Percentiles rank a stretch among this genome's conserved stretches.
These are phyloP conservation scores for Trichocladium uniseriatum DNA, from an alignment of 495 filamentous ascomycete genomes.

Conservation along the genomic window DNA sequence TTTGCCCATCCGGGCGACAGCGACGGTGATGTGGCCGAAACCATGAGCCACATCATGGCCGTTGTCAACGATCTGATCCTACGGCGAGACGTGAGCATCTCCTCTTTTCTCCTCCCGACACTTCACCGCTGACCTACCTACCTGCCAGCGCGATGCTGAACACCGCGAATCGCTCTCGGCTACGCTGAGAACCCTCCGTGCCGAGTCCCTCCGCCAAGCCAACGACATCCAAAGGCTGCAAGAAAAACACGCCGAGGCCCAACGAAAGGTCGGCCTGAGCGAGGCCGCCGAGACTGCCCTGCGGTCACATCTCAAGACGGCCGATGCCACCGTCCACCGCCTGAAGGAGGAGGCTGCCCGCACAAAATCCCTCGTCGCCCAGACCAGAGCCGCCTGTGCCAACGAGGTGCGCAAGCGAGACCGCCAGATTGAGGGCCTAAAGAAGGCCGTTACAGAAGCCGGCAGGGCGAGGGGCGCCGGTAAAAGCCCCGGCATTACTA, in stretches of 20 bases:
- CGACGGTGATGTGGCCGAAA: conserved; percentile 53
- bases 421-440: conserved; percentile 76
- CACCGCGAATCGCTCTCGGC: conserved; percentile 71
- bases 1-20: conserved; percentile 67
- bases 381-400: conserved; percentile 77
- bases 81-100: conserved; percentile 62
- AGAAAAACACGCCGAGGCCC: conserved; percentile 59
- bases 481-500: conserved; percentile 42
- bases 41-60: conserved; percentile 81
- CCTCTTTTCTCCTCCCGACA: not conserved
- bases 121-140: conserved; percentile 8
- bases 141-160: conserved; percentile 69
- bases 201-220: conserved; percentile 59
- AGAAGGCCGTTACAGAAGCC: conserved; percentile 58
- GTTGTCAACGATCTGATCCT: conserved; percentile 84
- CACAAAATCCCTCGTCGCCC: conserved; percentile 64
- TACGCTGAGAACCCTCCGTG: conserved; percentile 66
- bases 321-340: conserved; percentile 57
- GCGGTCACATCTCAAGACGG: conserved; percentile 55
- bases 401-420: conserved; percentile 91
- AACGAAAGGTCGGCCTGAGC: conserved; percentile 63
- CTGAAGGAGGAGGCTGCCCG: conserved; percentile 74
- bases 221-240: conserved; percentile 51
- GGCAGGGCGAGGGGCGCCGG: conserved; percentile 37
- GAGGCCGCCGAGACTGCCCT: conserved; percentile 65